These are phyloP conservation scores for Cochlearia excelsa DNA, from an alignment of 345 rosid genomes.

Conservation along the genomic window DNA sequence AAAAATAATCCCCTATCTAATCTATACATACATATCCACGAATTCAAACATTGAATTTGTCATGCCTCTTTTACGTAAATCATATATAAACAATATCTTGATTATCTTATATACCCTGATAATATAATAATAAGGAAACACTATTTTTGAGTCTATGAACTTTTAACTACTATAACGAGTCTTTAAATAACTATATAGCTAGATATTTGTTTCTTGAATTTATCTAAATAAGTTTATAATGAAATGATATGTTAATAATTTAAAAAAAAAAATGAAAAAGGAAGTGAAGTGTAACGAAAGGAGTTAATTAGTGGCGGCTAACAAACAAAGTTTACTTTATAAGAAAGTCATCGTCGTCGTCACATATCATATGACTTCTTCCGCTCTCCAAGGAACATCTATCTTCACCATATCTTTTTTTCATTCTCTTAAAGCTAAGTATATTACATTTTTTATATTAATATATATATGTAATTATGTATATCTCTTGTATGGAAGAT, in stretches of 20 bases:
- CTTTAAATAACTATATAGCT: no score
- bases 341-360: constrained; percentile 32
- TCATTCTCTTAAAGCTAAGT: constrained; percentile 37
- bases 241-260: no score
- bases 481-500: not conserved
- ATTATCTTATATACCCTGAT: no score
- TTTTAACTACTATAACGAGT: no score
- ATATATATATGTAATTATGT: no score
- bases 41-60: constrained; percentile 22
- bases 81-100: not conserved
- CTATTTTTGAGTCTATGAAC: no score
- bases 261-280: no score
- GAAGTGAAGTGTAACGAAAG: constrained; percentile 26
- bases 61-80: constrained; percentile 20
- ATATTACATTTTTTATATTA: not conserved
- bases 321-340: constrained; percentile 37
- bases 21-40: constrained; percentile 10
- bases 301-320: constrained; percentile 30
- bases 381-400: constrained; percentile 33
- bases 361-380: constrained; percentile 33
- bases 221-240: no score
- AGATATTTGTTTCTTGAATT: no score
- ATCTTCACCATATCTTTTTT: constrained; percentile 1
- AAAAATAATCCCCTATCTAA: constrained; percentile 14
- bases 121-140: no score